Conservation (phyloP, 2,329 filamentous ascomycete genomes). For the Talaromyces pinophilus region DNA sequence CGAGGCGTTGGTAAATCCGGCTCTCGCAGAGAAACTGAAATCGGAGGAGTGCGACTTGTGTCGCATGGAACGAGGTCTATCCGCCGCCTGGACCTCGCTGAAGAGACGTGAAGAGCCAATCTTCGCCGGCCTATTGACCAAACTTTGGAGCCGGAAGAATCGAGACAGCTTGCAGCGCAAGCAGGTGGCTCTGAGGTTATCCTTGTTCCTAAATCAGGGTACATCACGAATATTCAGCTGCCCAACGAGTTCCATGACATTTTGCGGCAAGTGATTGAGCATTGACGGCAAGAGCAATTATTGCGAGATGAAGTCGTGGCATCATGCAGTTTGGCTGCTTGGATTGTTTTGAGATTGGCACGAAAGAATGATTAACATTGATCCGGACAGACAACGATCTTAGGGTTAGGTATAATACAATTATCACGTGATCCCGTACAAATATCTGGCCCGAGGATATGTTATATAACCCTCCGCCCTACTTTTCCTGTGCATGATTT, state of each 20-base stretch:
- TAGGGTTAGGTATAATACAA: not conserved
- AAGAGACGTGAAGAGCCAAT: not conserved
- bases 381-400: not conserved
- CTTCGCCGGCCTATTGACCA: not conserved
- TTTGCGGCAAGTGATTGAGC: not conserved
- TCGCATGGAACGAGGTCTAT: not conserved
- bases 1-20: not conserved
- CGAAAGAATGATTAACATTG: not conserved
- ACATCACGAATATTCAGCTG: not conserved
- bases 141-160: not conserved
- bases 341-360: not conserved
- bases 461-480: not conserved
- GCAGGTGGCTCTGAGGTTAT: not conserved
- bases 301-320: too few species aligned
- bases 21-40: not conserved
- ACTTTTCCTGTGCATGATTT: not conserved
- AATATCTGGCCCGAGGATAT: not conserved
- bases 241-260: not conserved
- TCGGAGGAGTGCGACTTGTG: not conserved
- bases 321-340: not conserved
- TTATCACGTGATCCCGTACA: not conserved
- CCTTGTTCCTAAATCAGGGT: not conserved
- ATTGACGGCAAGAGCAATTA: not conserved
- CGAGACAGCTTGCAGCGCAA: not conserved
- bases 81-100: not conserved